Percentiles rank a stretch among this genome's conserved stretches.
phyloP scores from a whole-genome alignment of 2,329 filamentous ascomycete species.

The Cladorrhinum sp. region DNA sequence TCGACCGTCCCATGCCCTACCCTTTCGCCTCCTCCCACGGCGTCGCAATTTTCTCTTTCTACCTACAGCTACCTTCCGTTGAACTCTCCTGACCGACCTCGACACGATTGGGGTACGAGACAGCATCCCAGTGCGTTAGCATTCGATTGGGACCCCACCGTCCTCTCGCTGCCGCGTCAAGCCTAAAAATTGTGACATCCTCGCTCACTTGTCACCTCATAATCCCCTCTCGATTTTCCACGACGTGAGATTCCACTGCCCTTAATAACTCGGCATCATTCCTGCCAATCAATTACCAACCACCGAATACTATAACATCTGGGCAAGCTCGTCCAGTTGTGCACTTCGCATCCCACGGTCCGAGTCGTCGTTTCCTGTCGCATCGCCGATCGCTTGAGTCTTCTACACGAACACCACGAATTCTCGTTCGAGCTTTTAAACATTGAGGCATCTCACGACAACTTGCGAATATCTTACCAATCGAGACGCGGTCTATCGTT shows the following conservation, averaged over 20 bases:
- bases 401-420: background rate
- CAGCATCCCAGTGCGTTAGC: background rate
- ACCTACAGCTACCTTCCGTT: background rate
- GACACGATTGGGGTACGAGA: slow-evolving; percentile 16
- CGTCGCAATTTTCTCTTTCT: slow-evolving; percentile 8
- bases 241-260: background rate
- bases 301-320: background rate
- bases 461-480: background rate
- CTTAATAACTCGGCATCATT: background rate
- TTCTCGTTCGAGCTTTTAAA: background rate
- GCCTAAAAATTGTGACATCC: slow-evolving; percentile 4
- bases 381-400: background rate
- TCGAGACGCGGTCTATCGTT: background rate
- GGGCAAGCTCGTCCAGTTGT: background rate
- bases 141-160: background rate
- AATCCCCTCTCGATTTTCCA: background rate
- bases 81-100: background rate
- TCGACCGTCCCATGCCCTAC: slow-evolving; percentile 2
- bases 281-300: background rate
- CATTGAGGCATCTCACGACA: background rate
- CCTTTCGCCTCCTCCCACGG: background rate
- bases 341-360: background rate
- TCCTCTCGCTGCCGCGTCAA: slow-evolving; percentile 3
- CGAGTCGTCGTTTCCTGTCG: slow-evolving; percentile 6
- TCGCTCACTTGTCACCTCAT: background rate